Base-by-base conservation (phyloP, 768 basidiomycete genomes). In the Amanita pallidorosea region DNA sequence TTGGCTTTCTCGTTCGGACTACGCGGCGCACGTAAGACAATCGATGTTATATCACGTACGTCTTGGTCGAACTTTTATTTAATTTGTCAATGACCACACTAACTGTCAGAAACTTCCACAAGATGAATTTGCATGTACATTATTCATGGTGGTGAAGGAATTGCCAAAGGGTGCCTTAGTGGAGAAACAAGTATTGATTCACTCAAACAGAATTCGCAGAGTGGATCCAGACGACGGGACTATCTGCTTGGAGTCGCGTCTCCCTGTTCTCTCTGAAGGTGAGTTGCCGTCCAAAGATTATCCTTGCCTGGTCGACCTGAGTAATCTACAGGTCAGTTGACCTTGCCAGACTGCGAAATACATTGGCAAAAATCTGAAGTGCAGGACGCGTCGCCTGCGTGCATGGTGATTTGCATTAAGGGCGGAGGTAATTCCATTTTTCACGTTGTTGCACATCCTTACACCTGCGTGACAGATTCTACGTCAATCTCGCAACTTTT, bases 111-210 rank as follows among this genome's bases (percentile, higher is more conserved):
- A 52, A 49, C 40, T 17, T 42, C 17, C 18, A 7, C 33, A 61
- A 62, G 53, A 44, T 43, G 33, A 53, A 51, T 48, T 59, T 52
- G 53, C 59, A 42, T 71, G 70, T 5, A 75, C 75, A 0, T 64
- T 92, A 6, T 86, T 85, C 58, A 58, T 82, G 0, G 75, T 71
- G 2, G 75, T 88, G 5, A 74, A 78, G 49, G 71, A 75, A 34
- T 68, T 92, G 7, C 89, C 89, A 0, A 88, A 85, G 57, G 73
- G 70, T 49, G 89, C 87, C 1, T 62, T 77, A 31, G 59, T 89
- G 9, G 89, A 92, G 62, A 88, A 88, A 57, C 88, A 91, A 60
- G 78, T 83, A 2, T 55, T 87, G 6, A 60, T 80, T 9, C 86
- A 89, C 57, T 87, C 83, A 0, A 84, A 86, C 3, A 74, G 76